These are phyloP conservation scores for Colletotrichum sp. DNA, from an alignment of 2,329 filamentous ascomycete species.

Conservation along the genomic window DNA sequence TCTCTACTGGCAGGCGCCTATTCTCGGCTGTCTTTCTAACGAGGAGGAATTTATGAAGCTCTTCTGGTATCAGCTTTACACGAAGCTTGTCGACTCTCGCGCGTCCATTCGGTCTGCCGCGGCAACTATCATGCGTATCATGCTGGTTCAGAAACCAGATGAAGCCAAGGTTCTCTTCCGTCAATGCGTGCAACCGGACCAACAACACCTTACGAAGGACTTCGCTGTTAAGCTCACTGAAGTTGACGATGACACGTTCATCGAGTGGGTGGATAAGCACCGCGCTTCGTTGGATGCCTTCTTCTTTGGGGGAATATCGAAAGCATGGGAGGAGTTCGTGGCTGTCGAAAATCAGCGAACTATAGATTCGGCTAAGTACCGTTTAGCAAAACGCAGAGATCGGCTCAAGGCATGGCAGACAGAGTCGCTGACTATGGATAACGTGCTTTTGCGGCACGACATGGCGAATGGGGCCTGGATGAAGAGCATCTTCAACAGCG, in stretches of 20 bases:
- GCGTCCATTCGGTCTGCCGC: constrained; percentile 74
- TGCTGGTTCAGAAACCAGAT: constrained; percentile 90
- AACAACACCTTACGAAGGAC: constrained; percentile 73
- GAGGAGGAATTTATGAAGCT: constrained; percentile 85
- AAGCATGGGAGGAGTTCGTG: constrained; percentile 89
- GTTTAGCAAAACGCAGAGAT: constrained; percentile 79
- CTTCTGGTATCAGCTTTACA: constrained; percentile 92
- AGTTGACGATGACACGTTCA: constrained; percentile 86
- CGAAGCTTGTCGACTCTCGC: constrained; percentile 78
- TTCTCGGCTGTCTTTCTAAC: constrained; percentile 77
- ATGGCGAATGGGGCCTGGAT: constrained; percentile 89
- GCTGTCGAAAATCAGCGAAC: constrained; percentile 80
- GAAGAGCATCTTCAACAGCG: constrained; percentile 92
- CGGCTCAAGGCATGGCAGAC: constrained; percentile 80
- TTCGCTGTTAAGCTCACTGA: constrained; percentile 86
- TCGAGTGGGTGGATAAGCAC: constrained; percentile 87
- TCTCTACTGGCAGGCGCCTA: constrained; percentile 93
- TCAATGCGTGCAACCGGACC: constrained; percentile 72
- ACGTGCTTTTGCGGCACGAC: constrained; percentile 80
- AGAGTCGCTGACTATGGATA: constrained; percentile 72
- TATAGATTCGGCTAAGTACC: constrained; percentile 73
- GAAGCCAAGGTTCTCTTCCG: constrained; percentile 78
- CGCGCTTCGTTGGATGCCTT: constrained; percentile 78
- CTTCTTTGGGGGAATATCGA: constrained; percentile 83
- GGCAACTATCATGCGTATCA: constrained; percentile 86